Conservation (phyloP, 2,329 filamentous ascomycete species). For the Venturia aucupariae region DNA sequence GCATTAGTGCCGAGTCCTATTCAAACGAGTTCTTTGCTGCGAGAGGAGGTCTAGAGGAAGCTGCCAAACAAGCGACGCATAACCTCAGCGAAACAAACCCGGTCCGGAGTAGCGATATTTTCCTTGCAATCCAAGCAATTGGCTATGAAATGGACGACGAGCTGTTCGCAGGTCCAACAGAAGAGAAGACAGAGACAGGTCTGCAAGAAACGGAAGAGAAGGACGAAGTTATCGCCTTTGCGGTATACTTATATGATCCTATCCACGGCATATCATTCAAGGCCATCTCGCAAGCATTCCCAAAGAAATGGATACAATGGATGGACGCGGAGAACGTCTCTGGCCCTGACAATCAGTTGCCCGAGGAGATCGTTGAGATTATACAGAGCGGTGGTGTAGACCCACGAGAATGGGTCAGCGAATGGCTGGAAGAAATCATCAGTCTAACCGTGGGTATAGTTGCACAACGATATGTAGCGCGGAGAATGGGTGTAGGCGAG, state of each 20-base stretch:
- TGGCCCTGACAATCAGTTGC: constrained; percentile 41
- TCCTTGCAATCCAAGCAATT: constrained; percentile 89
- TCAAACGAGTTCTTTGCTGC: constrained; percentile 73
- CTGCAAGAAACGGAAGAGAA: constrained; percentile 48
- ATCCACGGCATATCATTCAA: constrained; percentile 85
- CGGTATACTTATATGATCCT: constrained; percentile 75
- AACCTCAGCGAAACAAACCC: constrained; percentile 76
- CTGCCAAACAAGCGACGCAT: constrained; percentile 70
- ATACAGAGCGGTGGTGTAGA: constrained; percentile 68
- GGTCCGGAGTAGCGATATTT: constrained; percentile 86
- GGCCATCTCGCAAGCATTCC: constrained; percentile 72
- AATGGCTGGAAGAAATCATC: constrained; percentile 90
- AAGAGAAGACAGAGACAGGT: constrained; percentile 43
- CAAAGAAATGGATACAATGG: constrained; percentile 82
- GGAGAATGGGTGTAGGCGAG: constrained; percentile 91
- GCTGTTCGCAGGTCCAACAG: constrained; percentile 53
- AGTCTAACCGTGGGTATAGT: constrained; percentile 72
- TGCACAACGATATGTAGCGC: constrained; percentile 89
- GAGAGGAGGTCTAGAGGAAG: constrained; percentile 69
- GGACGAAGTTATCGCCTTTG: constrained; percentile 62
- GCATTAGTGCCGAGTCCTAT: constrained; percentile 82
- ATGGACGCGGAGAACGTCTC: constrained; percentile 58
- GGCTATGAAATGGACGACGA: constrained; percentile 52
- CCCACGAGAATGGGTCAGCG: constrained; percentile 91
- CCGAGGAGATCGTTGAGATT: constrained; percentile 80